A percentile compares a stretch with the other conserved stretches of the same genome.
Conservation (phyloP, 1,284 basidiomycete species). For the Cystobasidium slooffiae region DNA sequence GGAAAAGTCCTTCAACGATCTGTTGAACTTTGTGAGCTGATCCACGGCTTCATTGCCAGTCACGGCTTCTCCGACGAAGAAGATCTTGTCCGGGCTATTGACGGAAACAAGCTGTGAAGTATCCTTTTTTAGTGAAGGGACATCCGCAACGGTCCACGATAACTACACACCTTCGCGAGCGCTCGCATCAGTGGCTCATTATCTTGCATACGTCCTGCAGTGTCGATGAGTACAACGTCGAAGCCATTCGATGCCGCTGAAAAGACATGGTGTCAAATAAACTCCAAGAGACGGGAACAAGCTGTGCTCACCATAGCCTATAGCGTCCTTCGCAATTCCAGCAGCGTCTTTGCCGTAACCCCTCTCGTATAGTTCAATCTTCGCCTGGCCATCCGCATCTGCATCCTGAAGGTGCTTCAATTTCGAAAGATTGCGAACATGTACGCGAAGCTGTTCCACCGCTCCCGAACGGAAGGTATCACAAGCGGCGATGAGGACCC, state of each 20-base stretch:
- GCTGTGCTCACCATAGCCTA: conserved; percentile 71
- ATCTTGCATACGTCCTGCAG: conserved; percentile 98
- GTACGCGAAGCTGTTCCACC: conserved; percentile 95
- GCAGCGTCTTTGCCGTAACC: conserved; percentile 99
- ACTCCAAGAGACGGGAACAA: conserved; percentile 30
- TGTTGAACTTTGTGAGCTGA: conserved; percentile 91
- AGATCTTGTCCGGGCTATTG: conserved; percentile 92
- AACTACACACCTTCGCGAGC: conserved; percentile 74
- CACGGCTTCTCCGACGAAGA: conserved; percentile 93
- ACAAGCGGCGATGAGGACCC: conserved; percentile 95
- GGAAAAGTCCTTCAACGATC: conserved; percentile 85
- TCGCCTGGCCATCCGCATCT: conserved; percentile 59
- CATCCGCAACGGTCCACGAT: neutral
- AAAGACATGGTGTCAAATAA: neutral
- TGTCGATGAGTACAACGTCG: conserved; percentile 94
- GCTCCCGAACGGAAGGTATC: conserved; percentile 98
- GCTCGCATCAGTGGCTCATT: conserved; percentile 99
- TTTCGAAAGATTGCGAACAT: conserved; percentile 92
- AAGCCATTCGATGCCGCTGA: conserved; percentile 81
- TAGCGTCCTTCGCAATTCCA: conserved; percentile 93
- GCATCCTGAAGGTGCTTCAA: conserved; percentile 59
- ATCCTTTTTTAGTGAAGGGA: neutral
- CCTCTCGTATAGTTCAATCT: conserved; percentile 89
- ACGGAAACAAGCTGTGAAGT: conserved; percentile 75
- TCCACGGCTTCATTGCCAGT: conserved; percentile 97